Evolutionary conservation across 805 yeast genomes (phyloP), one percentile per base, ranked within the genome.

Genomic region (Candida multigemmis): DNA sequence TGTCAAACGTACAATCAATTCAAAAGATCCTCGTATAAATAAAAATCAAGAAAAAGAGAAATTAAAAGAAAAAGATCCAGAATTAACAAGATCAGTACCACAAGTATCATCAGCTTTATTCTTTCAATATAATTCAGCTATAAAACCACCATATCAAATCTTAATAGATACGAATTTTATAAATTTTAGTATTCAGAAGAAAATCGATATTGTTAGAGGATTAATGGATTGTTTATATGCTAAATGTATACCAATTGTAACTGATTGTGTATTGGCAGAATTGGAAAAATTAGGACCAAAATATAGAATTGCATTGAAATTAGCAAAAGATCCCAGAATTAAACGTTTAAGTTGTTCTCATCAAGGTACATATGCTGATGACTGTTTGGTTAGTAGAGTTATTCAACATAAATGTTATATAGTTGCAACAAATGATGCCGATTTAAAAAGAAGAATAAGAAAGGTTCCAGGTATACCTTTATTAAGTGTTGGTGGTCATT

Each of bases 231-330:
- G 93, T 32, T 60, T 89, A 21, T 79, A 79, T 48, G 98, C 98
- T 23, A 85, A 91, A 49, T 86, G 96, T 63, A 84, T 89, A 25
- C 97, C 97, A 8, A 72, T 87, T 26, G 78, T 91, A 23, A 91
- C 98, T 3, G 98, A 91, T 54, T 91, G 98, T 61, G 98, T 91
- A 13, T 74, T 91, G 79, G 98, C 98, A 0, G 98, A 91, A 63
- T 65, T 91, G 53, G 98, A 91, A 46, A 91, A 91, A 50, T 64
- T 91, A 32, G 98, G 98, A 0, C 95, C 94, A 16, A 84, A 79
- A 50, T 91, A 82, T 54, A 70, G 97, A 48, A 91, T 91, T 37
- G 98, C 98, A 0, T 65, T 91, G 39, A 76, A 80, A 32, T 61
- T 91, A 46, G 98, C 98, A 13, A 80, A 83, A 40, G 98, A 91